Evolutionary conservation across 768 basidiomycete species (phyloP).

Genomic region (Pulveroboletus sp.): DNA sequence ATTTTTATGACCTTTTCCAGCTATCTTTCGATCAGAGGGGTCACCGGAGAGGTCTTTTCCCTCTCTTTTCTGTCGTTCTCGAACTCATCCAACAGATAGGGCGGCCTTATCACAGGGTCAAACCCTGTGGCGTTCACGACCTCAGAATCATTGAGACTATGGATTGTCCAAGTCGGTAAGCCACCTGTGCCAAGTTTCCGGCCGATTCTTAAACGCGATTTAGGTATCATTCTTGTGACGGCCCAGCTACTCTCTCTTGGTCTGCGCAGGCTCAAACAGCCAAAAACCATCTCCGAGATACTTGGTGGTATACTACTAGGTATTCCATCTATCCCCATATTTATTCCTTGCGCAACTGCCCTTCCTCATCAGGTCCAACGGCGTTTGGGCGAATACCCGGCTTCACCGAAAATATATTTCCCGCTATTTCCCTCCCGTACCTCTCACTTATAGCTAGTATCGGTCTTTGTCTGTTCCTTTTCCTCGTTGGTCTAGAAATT

Average conservation of each 20-base stretch:
- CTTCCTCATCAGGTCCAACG: constrained; percentile 38
- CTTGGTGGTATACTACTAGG: constrained; percentile 86
- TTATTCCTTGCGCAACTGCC: neutral
- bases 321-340: constrained; percentile 36
- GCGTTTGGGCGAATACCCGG: constrained; percentile 80
- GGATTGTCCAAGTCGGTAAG: constrained; percentile 77
- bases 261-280: constrained; percentile 76
- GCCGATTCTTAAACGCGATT: neutral
- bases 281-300: constrained; percentile 80
- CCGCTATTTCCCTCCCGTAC: constrained; percentile 62
- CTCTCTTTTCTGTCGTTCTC: neutral
- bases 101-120: constrained; percentile 69
- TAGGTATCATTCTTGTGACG: constrained; percentile 79
- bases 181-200: neutral
- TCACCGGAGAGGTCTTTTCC: constrained; percentile 21
- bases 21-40: constrained; percentile 8
- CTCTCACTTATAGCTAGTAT: constrained; percentile 87
- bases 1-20: constrained; percentile 30
- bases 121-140: constrained; percentile 66
- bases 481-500: constrained; percentile 91
- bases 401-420: constrained; percentile 86
- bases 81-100: constrained; percentile 38
- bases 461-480: constrained; percentile 83
- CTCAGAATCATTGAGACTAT: constrained; percentile 67
- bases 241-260: constrained; percentile 70